Percentiles rank a stretch among this genome's conserved stretches.
These are phyloP conservation scores for Aspergillus versicolor DNA, from an alignment of 2,329 filamentous ascomycete species.

Conservation along the genomic window DNA sequence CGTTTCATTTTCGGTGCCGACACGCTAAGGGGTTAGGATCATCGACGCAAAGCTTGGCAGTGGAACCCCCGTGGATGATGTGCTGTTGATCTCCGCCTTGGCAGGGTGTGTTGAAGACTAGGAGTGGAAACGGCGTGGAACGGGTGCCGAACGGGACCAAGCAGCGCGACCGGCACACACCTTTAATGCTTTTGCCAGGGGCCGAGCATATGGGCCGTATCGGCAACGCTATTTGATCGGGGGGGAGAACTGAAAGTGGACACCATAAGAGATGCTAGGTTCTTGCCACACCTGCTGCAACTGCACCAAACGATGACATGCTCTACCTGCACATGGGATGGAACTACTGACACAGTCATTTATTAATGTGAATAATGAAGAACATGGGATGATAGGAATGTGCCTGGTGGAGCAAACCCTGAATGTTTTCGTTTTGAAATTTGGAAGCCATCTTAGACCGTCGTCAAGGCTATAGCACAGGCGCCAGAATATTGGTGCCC, in stretches of 20 bases:
- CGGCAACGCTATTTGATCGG: constrained; percentile 8
- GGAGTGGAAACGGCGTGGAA: background rate
- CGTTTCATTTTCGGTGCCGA: constrained; percentile 1
- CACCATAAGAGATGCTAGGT: background rate
- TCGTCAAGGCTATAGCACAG: background rate
- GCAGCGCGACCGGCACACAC: constrained; percentile 11
- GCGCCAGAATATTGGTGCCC: background rate
- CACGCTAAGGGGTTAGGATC: constrained; percentile 21
- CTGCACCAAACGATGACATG: background rate
- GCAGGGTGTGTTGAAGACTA: constrained; percentile 9
- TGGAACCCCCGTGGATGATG: constrained; percentile 26
- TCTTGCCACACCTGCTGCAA: background rate
- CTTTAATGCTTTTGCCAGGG: constrained; percentile 11
- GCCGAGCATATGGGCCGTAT: background rate
- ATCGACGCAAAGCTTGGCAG: constrained; percentile 30
- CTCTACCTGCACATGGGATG: background rate
- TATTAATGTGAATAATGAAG: too few relatives aligned
- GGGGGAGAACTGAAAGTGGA: background rate
- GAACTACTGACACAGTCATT: background rate
- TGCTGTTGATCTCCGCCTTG: constrained; percentile 32
- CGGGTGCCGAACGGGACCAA: constrained; percentile 15
- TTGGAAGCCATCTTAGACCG: background rate
- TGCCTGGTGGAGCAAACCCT: background rate
- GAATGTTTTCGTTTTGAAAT: background rate
- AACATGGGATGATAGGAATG: background rate